Percentiles rank a stretch among this genome's conserved stretches.
These are phyloP conservation scores for Cystobasidium sp. DNA, from an alignment of 1,284 basidiomycete genomes.

Conservation along the genomic window DNA sequence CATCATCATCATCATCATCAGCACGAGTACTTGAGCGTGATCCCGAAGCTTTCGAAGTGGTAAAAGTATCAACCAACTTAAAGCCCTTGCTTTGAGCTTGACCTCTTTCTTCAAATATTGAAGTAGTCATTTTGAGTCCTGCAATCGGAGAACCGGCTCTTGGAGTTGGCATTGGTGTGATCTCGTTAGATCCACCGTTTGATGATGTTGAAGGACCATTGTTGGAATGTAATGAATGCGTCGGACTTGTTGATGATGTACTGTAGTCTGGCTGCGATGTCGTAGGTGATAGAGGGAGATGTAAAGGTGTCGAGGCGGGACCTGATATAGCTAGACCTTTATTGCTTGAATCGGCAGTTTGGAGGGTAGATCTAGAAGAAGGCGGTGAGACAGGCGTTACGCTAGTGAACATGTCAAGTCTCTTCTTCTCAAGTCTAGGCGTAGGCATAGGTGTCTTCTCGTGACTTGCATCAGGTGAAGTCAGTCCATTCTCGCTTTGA, in stretches of 20 bases:
- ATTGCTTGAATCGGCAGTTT: neutral
- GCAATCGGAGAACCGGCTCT: constrained; percentile 25
- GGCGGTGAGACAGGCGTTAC: neutral
- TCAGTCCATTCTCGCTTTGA: neutral
- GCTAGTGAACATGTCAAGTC: constrained; percentile 2
- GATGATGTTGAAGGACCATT: neutral
- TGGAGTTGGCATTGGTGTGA: constrained; percentile 31
- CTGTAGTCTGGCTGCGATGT: neutral
- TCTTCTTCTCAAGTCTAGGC: constrained; percentile 5
- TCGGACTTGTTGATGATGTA: neutral
- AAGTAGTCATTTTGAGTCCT: constrained; percentile 20
- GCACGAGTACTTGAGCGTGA: too few species aligned
- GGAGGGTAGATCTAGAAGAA: neutral
- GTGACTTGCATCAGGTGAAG: neutral
- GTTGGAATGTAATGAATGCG: neutral
- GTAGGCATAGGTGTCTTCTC: constrained; percentile 32
- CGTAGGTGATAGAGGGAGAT: neutral
- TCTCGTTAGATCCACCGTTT: constrained; percentile 7
- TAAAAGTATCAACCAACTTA: constrained; percentile 1
- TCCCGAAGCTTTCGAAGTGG: neutral
- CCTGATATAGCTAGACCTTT: neutral
- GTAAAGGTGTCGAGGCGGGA: neutral
- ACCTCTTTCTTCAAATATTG: neutral
- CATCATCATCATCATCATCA: neutral
- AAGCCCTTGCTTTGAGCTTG: neutral